Percentiles rank a stretch among this genome's conserved stretches.
These are phyloP conservation scores for Pseudoneurospora amorphoporcata DNA, from an alignment of 495 filamentous ascomycete genomes.

Conservation along the genomic window DNA sequence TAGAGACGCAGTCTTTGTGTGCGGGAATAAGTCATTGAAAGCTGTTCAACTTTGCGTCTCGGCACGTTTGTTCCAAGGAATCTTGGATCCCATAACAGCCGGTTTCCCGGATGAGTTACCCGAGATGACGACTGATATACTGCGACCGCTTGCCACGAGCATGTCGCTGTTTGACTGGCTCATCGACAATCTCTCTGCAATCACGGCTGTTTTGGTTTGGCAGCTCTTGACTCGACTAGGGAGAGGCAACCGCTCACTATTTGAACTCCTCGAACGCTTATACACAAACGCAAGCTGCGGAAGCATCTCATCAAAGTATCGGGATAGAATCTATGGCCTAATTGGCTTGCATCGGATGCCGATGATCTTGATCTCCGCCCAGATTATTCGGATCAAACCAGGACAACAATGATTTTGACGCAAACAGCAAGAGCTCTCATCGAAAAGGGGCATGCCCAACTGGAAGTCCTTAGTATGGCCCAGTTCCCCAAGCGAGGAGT, in stretches of 20 bases:
- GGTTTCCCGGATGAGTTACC: neutral
- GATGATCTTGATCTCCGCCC: neutral
- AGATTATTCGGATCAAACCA: neutral
- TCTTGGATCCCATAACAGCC: too few species aligned
- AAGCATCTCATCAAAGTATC: neutral
- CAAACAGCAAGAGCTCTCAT: neutral
- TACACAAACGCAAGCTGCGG: neutral
- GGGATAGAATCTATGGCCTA: neutral
- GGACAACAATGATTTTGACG: neutral
- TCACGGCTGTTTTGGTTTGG: neutral
- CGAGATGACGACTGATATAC: neutral
- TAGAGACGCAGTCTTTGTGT: neutral
- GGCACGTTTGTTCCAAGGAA: rapidly evolving
- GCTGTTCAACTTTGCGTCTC: neutral
- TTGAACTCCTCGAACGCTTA: neutral
- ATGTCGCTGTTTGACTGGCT: neutral
- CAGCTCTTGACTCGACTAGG: neutral
- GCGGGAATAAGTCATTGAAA: neutral
- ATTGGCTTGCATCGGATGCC: neutral
- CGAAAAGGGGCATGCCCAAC: neutral
- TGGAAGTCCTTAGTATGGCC: neutral
- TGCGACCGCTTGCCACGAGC: neutral
- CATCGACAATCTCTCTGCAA: neutral
- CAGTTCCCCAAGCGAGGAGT: neutral
- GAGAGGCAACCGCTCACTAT: neutral